These are phyloP conservation scores for Harringtonia lauricola DNA, from an alignment of 2,329 filamentous ascomycete genomes.

Conservation along the genomic window DNA sequence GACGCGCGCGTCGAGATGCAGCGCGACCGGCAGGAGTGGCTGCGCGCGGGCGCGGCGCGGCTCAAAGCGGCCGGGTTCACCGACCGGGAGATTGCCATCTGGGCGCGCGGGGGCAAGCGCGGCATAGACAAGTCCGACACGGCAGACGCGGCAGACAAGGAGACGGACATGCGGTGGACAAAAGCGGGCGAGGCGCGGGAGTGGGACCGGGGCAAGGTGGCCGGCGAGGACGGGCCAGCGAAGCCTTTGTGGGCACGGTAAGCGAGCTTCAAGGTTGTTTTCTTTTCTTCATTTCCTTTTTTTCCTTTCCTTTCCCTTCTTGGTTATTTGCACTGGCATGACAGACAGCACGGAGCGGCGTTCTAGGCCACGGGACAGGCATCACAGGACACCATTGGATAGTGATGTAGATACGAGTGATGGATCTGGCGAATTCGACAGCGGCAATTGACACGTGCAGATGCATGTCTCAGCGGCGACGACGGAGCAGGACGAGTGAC, in stretches of 20 bases:
- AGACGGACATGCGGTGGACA: slow-evolving; percentile 67
- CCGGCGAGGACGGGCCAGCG: slow-evolving; percentile 8
- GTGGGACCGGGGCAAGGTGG: slow-evolving; percentile 46
- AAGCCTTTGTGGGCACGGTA: slow-evolving; percentile 10
- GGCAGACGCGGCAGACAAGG: too few relatives aligned
- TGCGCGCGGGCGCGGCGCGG: slow-evolving; percentile 62
- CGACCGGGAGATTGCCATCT: slow-evolving; percentile 59
- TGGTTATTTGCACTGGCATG: too few relatives aligned
- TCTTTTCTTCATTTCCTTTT: too few relatives aligned
- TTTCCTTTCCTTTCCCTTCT: too few relatives aligned
- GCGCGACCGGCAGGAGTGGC: slow-evolving; percentile 67
- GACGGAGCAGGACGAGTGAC: too few relatives aligned
- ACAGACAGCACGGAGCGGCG: too few relatives aligned
- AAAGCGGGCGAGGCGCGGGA: slow-evolving; percentile 53
- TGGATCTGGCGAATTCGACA: too few relatives aligned
- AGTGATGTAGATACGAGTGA: too few relatives aligned
- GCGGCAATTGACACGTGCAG: too few relatives aligned
- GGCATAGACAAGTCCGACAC: slow-evolving; percentile 47
- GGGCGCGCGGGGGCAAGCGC: slow-evolving; percentile 53
- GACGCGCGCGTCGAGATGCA: slow-evolving; percentile 9
- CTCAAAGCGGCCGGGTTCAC: slow-evolving; percentile 69
- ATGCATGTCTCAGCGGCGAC: too few relatives aligned
- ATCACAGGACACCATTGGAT: too few relatives aligned
- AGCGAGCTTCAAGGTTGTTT: background rate
- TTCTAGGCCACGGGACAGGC: too few relatives aligned